These are phyloP conservation scores for Castanopsis chinensis DNA, from an alignment of 306 rosid species.

Conservation along the genomic window DNA sequence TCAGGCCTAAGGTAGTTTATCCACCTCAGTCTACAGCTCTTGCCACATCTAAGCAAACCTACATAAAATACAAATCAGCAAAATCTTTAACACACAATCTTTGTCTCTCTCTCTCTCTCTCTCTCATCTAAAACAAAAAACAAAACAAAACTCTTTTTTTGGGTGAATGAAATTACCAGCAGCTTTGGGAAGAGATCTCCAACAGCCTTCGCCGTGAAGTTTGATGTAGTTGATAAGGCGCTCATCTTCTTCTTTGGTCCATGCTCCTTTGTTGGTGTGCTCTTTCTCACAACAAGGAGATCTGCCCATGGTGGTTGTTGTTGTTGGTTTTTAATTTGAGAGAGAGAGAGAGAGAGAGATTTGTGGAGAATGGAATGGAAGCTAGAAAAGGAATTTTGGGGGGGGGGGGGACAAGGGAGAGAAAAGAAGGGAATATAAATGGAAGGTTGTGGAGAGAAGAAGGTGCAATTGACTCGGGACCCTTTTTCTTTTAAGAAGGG, in stretches of 20 bases:
- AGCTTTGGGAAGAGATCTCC: slow-evolving; percentile 76
- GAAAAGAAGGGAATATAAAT: slow-evolving; percentile 41
- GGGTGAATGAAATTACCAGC: slow-evolving; percentile 46
- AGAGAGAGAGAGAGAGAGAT: neutral
- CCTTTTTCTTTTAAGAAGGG: neutral
- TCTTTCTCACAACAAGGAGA: slow-evolving; percentile 76
- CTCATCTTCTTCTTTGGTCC: slow-evolving; percentile 75
- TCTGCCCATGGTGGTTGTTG: slow-evolving; percentile 41
- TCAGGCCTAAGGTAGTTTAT: slow-evolving; percentile 72
- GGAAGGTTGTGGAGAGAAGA: slow-evolving; percentile 43
- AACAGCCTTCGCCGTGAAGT: slow-evolving; percentile 64
- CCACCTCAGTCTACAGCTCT: slow-evolving; percentile 79
- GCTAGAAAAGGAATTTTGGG: slow-evolving; percentile 10
- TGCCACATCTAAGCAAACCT: slow-evolving; percentile 75
- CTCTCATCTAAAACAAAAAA: too few relatives aligned
- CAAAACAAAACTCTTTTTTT: too few relatives aligned
- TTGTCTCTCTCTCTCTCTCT: neutral
- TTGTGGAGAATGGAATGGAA: slow-evolving; percentile 8
- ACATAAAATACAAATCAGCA: neutral
- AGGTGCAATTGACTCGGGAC: slow-evolving; percentile 34
- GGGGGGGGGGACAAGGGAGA: slow-evolving; percentile 14
- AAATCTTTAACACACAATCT: neutral
- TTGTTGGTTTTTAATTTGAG: neutral
- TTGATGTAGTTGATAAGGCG: slow-evolving; percentile 66
- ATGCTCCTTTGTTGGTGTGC: slow-evolving; percentile 76